These are phyloP conservation scores for Vitis riparia DNA, from an alignment of 164 flowering plant species.

Conservation along the genomic window DNA sequence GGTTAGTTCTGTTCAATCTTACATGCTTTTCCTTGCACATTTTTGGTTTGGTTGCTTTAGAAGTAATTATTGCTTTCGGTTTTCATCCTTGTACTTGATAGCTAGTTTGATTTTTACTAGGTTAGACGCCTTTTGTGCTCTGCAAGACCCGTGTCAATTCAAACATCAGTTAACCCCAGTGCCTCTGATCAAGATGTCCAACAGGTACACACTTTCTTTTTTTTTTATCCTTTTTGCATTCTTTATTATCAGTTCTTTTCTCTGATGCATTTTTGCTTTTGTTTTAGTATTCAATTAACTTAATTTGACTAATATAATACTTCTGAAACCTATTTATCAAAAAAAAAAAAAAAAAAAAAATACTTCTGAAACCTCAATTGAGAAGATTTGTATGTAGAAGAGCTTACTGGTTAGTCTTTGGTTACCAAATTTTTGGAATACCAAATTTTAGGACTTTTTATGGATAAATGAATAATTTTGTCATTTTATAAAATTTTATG, in stretches of 20 bases:
- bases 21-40: neutral
- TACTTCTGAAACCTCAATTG: too few relatives aligned
- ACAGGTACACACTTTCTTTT: slow-evolving; percentile 53
- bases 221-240: neutral
- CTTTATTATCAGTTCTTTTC: neutral
- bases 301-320: too few relatives aligned
- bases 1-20: too few relatives aligned
- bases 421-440: too few relatives aligned
- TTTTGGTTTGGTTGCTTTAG: neutral
- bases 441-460: too few relatives aligned
- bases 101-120: slow-evolving; percentile 31
- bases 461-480: too few relatives aligned
- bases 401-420: too few relatives aligned
- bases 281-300: too few relatives aligned
- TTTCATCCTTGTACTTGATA: neutral
- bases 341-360: too few relatives aligned
- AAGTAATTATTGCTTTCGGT: neutral
- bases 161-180: slow-evolving; percentile 72
- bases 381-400: too few relatives aligned
- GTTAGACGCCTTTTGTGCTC: slow-evolving; percentile 91
- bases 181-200: slow-evolving; percentile 95
- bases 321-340: too few relatives aligned
- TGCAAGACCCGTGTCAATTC: slow-evolving; percentile 81
- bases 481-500: too few relatives aligned
- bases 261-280: neutral